phyloP scores from a whole-genome alignment of 1,284 basidiomycete species.

The Sanghuangporus sanghuang region DNA sequence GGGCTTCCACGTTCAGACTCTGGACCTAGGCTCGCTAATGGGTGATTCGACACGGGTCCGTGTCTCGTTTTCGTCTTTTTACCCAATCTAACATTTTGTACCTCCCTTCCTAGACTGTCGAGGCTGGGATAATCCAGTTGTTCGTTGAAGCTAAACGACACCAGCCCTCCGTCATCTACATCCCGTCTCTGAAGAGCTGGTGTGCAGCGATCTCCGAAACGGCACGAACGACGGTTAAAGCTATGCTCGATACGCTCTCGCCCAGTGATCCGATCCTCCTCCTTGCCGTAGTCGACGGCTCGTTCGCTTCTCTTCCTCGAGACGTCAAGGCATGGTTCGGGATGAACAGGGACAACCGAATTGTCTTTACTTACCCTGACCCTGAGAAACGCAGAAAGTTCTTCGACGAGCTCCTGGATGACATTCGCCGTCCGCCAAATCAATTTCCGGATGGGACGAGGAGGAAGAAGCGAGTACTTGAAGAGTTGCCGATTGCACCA shows the following conservation, averaged over 20 bases:
- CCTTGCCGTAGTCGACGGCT: constrained; percentile 83
- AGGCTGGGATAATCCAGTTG: constrained; percentile 93
- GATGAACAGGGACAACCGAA: constrained; percentile 65
- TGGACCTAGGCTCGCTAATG: constrained; percentile 87
- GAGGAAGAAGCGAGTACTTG: constrained; percentile 79
- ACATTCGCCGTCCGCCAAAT: constrained; percentile 73
- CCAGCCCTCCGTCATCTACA: constrained; percentile 94
- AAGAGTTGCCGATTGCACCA: constrained; percentile 84
- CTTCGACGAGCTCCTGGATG: constrained; percentile 70
- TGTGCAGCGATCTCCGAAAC: constrained; percentile 81
- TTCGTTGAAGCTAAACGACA: constrained; percentile 97
- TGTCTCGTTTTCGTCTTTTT: constrained; percentile 23
- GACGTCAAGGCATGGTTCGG: constrained; percentile 96
- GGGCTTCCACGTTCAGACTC: constrained; percentile 91
- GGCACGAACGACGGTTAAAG: constrained; percentile 78
- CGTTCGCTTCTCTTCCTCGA: constrained; percentile 62
- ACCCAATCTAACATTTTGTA: not conserved
- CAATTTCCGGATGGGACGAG: constrained; percentile 90
- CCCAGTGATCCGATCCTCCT: constrained; percentile 92
- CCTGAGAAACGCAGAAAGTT: constrained; percentile 64
- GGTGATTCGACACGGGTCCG: constrained; percentile 84
- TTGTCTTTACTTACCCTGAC: constrained; percentile 54
- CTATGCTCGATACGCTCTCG: constrained; percentile 87
- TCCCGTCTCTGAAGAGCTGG: constrained; percentile 89
- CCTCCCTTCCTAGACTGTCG: constrained; percentile 62